These are phyloP conservation scores for Colletotrichum nymphaeae DNA, from an alignment of 2,329 filamentous ascomycete genomes.

Conservation along the genomic window DNA sequence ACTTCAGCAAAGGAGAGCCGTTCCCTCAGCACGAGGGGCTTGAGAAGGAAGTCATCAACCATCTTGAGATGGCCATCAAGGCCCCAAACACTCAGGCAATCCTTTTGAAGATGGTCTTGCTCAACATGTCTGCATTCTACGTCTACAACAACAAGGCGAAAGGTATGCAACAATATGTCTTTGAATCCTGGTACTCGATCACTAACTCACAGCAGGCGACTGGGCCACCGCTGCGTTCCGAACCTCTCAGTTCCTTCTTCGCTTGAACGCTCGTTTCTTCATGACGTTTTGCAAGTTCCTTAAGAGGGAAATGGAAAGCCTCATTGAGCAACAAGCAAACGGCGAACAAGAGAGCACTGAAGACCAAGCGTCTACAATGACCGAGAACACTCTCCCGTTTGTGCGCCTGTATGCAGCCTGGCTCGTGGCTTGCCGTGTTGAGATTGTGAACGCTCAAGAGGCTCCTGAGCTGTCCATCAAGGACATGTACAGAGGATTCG, in stretches of 20 bases:
- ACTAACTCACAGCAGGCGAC: conserved; percentile 49
- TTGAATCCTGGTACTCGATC: too few species aligned
- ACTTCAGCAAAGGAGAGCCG: conserved; percentile 81
- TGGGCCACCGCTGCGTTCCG: conserved; percentile 57
- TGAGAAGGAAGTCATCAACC: conserved; percentile 85
- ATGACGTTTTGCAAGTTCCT: conserved; percentile 77
- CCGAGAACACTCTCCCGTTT: conserved; percentile 60
- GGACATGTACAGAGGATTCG: conserved; percentile 59
- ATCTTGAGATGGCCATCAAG: conserved; percentile 79
- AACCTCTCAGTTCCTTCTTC: conserved; percentile 74
- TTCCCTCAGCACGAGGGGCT: conserved; percentile 83
- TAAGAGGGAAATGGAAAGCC: conserved; percentile 74
- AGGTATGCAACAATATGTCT: conserved; percentile 38
- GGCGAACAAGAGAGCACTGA: conserved; percentile 40
- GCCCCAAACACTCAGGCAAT: conserved; percentile 72
- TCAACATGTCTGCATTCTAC: conserved; percentile 88
- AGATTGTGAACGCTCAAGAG: conserved; percentile 58
- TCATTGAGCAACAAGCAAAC: conserved; percentile 47
- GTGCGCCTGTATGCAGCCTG: conserved; percentile 66
- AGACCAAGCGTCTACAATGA: conserved; percentile 47
- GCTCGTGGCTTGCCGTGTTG: conserved; percentile 59
- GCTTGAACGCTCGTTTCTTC: conserved; percentile 83
- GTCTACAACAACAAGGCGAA: conserved; percentile 72
- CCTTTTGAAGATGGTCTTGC: conserved; percentile 82
- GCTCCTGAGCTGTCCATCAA: conserved; percentile 58